A percentile compares a stretch with the other conserved stretches of the same genome.
Evolutionary conservation across 2,329 filamentous ascomycete genomes (phyloP).

Genomic region (Chaetomiaceae sp.): DNA sequence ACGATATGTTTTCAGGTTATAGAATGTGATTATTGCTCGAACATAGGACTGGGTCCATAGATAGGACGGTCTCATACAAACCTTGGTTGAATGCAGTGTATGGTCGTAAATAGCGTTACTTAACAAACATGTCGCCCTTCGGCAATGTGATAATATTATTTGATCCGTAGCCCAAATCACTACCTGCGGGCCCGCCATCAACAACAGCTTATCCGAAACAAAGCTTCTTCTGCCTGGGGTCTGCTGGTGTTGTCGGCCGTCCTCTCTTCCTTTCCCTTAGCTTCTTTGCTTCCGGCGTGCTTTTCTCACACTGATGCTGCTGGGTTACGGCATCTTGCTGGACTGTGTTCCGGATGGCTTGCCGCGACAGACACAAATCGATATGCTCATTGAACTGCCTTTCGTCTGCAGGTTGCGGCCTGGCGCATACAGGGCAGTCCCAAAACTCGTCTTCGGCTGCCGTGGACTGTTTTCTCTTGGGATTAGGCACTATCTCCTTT

Average conservation of each 20-base stretch:
- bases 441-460: conserved; percentile 54
- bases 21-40: too few relatives aligned
- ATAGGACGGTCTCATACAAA: too few relatives aligned
- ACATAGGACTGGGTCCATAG: too few relatives aligned
- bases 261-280: conserved; percentile 39
- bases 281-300: conserved; percentile 38
- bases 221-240: conserved; percentile 50
- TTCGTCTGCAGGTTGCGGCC: conserved; percentile 71
- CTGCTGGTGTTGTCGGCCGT: conserved; percentile 29
- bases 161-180: not conserved
- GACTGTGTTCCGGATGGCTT: conserved; percentile 80
- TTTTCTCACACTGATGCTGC: conserved; percentile 25
- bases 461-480: conserved; percentile 36
- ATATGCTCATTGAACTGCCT: conserved; percentile 84
- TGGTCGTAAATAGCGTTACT: too few relatives aligned
- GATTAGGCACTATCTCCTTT: conserved; percentile 50
- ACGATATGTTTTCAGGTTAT: too few relatives aligned
- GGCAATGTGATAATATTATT: not conserved
- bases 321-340: conserved; percentile 46
- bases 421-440: conserved; percentile 84
- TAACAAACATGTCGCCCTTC: too few relatives aligned
- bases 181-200: not conserved
- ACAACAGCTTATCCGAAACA: conserved; percentile 42
- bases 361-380: conserved; percentile 80
- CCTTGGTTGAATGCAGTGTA: too few relatives aligned